A percentile compares a stretch with the other conserved stretches of the same genome.
phyloP scores from a whole-genome alignment of 2,329 filamentous ascomycete species.

The Iodosphaeria phyllophila region DNA sequence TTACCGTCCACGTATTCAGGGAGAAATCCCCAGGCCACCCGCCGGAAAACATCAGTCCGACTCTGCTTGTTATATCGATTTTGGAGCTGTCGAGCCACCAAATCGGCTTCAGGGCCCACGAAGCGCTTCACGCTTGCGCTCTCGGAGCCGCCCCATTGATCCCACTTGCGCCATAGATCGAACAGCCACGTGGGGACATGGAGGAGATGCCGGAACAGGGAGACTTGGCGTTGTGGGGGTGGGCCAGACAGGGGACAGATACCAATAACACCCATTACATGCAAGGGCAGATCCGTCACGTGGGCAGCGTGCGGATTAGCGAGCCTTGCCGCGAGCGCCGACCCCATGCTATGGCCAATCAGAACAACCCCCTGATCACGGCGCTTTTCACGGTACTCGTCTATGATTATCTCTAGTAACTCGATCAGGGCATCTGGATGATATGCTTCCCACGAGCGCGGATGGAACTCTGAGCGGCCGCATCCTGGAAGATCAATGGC shows the following conservation, averaged over 20 bases:
- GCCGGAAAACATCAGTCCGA: constrained; percentile 61
- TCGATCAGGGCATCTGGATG: constrained; percentile 56
- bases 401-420: constrained; percentile 56
- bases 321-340: constrained; percentile 55
- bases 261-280: constrained; percentile 59
- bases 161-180: constrained; percentile 58
- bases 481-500: constrained; percentile 85
- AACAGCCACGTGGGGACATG: constrained; percentile 57
- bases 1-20: constrained; percentile 36
- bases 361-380: constrained; percentile 67
- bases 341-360: constrained; percentile 82
- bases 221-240: constrained; percentile 30
- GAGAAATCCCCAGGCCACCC: constrained; percentile 58
- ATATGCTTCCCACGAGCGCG: constrained; percentile 60
- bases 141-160: constrained; percentile 57
- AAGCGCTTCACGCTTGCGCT: constrained; percentile 69
- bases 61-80: constrained; percentile 68
- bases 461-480: constrained; percentile 59
- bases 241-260: constrained; percentile 63
- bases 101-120: constrained; percentile 46
- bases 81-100: constrained; percentile 48
- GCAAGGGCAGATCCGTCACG: constrained; percentile 31
- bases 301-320: constrained; percentile 31
- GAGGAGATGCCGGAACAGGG: constrained; percentile 35
- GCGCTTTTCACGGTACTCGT: constrained; percentile 48